Evolutionary conservation across 169 alveolate genomes (phyloP), one percentile per base, ranked within the genome.

Genomic region (Plasmodium gallinaceum): DNA sequence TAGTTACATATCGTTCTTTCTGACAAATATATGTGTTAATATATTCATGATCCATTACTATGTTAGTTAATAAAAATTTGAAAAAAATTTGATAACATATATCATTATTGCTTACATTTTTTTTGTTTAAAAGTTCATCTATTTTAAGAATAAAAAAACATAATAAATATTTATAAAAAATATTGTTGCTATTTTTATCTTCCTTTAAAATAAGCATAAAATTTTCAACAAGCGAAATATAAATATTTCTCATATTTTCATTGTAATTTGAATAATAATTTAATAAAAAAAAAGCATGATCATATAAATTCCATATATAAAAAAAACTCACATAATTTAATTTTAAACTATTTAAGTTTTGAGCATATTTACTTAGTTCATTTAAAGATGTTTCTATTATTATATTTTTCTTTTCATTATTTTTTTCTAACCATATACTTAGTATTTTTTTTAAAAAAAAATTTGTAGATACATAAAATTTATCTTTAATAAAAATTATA

Each of bases 361-460:
- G 61, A 18, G 69, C 75, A 73, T 86, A 86, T 71, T 86, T 69
- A 32, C 24, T 70, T 7, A 86, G 76, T 46, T 86, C 92, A 42
- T 20, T 18, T 16, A 43, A 52, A 24, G 24, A 24, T 5, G 92
- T 86, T 86, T 86, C 78, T 1, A 69, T 73, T 43, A 86, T 69
- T 9, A 86, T 71, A 46, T 22, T 18, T 71, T 86, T 86, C 75
- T 26, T 60, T 46, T 86, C 72, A 20, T 65, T 48, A 42, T 72
- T 66, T 86, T 57, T 86, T 61, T 66, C 71, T 37, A 86, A 18
- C 92, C 92, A 86, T 26, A 86, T 86, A 16, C 9, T 45, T 60
- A 86, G 61, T 57, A 86, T 86, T 60, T 86, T 86, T 71, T 86
- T 86, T 73, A 86, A 52, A 26, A 86, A 86, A 61, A 86, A 71